These are phyloP conservation scores for Hypoxylon sp. DNA, from an alignment of 2,329 filamentous ascomycete species.

Conservation along the genomic window DNA sequence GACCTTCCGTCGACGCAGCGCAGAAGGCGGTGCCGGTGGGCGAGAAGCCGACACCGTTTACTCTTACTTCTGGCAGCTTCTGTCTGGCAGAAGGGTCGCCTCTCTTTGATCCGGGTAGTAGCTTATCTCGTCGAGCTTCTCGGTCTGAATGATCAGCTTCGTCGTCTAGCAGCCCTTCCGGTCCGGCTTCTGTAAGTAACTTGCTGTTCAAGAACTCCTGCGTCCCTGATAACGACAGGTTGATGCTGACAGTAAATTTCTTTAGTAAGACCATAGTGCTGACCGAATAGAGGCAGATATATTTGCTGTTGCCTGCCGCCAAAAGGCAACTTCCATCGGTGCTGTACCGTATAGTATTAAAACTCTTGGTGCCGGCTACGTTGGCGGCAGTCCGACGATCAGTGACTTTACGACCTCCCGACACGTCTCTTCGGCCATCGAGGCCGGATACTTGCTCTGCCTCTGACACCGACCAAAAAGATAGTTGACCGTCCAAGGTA, in stretches of 20 bases:
- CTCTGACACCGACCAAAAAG: slow-evolving; percentile 92
- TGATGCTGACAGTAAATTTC: slow-evolving; percentile 95
- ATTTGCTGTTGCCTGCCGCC: slow-evolving; percentile 96
- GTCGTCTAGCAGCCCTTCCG: slow-evolving; percentile 83
- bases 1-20: slow-evolving; percentile 90
- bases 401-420: slow-evolving; percentile 85
- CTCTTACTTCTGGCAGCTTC: slow-evolving; percentile 81
- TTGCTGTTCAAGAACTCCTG: slow-evolving; percentile 97
- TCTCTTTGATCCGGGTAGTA: slow-evolving; percentile 84
- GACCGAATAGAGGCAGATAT: slow-evolving; percentile 97
- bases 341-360: slow-evolving; percentile 87
- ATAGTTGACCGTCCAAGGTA: slow-evolving; percentile 90
- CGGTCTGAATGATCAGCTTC: slow-evolving; percentile 88
- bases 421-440: slow-evolving; percentile 90
- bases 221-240: slow-evolving; percentile 93
- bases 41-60: slow-evolving; percentile 84
- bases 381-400: slow-evolving; percentile 94
- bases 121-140: slow-evolving; percentile 81
- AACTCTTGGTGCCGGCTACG: slow-evolving; percentile 87
- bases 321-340: slow-evolving; percentile 90
- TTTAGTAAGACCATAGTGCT: slow-evolving; percentile 89
- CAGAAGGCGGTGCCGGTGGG: slow-evolving; percentile 92
- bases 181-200: slow-evolving; percentile 88
- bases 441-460: slow-evolving; percentile 85
- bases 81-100: slow-evolving; percentile 84